Evolutionary conservation across 2,329 filamentous ascomycete species (phyloP), one percentile per base, ranked within the genome.

Genomic region (Ophiostoma tasmaniense): DNA sequence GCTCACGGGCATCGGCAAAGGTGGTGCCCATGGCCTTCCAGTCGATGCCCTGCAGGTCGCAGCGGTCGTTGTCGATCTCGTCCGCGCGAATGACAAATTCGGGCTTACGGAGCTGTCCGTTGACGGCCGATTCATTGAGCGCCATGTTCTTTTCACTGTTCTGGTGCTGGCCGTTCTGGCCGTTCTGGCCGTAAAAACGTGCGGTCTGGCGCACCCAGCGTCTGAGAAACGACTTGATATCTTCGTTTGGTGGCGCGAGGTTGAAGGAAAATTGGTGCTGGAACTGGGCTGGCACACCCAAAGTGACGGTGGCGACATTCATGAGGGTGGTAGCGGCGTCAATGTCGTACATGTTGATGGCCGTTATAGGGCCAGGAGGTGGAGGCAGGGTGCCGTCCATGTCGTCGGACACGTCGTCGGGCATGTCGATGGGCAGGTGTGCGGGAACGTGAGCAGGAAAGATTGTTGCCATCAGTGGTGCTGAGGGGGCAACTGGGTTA

Each of bases 1-100:
- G 79, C 64, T 79, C 75, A 30, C 85, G 80, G 3, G 85, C 87
- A 30, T 80, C 76, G 30, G 73, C 73, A 68, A 85, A 81, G 13
- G 81, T 81, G 1, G 86, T 82, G 1, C 82, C 82, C 71, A 89
- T 77, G 14, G 79, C 76, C 1, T 75, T 72, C 87, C 87, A 89
- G 74, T 87, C 76, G 45, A 89, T 79, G 66, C 86, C 85, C 73
- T 89, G 87, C 30, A 87, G 75, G 73, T 89, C 87, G 69, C 78
- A 85, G 64, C 73, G 68, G 65, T 89, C 85, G 1, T 85, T 86
- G n/a, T 78, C 74, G 7, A 89, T 79, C 67, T 88, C 81, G 6
- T 75, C 73, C 70, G 82, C 83, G 1, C 35, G 37, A n/a, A 77
- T 66, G 8, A 72, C 71, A 6, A 66, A 64, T 52, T 73, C 5